Conservation (phyloP, 116 monocot genomes). For the Dioscorea cayenensis region DNA sequence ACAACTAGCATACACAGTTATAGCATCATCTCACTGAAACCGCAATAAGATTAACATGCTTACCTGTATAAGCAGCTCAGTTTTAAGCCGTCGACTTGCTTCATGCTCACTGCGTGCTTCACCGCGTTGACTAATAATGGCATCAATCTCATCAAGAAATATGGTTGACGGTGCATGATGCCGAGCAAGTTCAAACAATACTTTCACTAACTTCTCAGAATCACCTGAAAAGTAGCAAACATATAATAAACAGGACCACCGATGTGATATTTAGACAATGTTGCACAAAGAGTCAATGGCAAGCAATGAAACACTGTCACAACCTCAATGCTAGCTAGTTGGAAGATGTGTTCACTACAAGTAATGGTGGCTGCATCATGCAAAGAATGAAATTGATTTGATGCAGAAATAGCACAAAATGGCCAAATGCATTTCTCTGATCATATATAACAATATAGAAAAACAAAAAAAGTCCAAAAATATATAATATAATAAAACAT, state of each 20-base stretch:
- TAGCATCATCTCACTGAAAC: no score
- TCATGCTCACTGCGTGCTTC: conserved; percentile 99
- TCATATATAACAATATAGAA: not conserved
- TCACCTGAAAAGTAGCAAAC: conserved; percentile 52
- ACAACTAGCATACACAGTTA: no score
- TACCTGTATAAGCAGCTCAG: conserved; percentile 97
- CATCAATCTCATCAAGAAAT: conserved; percentile 97
- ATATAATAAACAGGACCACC: not conserved
- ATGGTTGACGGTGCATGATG: conserved; percentile 98
- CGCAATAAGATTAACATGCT: not conserved
- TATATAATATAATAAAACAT: conserved; percentile 13
- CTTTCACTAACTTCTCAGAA: conserved; percentile 88
- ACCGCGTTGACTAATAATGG: conserved; percentile 96
- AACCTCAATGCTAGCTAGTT: no score
- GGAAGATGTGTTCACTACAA: no score
- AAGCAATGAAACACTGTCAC: no score
- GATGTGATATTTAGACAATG: no score
- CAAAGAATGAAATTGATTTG: no score
- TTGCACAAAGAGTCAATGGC: no score
- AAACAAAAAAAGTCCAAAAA: not conserved
- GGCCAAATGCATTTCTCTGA: no score
- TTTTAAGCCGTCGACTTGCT: conserved; percentile 90
- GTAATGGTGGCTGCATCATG: no score
- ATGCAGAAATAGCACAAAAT: no score
- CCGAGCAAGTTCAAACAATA: conserved; percentile 93